phyloP scores from a whole-genome alignment of 2,329 filamentous ascomycete genomes.

The Sclerotinia sclerotiorum region DNA sequence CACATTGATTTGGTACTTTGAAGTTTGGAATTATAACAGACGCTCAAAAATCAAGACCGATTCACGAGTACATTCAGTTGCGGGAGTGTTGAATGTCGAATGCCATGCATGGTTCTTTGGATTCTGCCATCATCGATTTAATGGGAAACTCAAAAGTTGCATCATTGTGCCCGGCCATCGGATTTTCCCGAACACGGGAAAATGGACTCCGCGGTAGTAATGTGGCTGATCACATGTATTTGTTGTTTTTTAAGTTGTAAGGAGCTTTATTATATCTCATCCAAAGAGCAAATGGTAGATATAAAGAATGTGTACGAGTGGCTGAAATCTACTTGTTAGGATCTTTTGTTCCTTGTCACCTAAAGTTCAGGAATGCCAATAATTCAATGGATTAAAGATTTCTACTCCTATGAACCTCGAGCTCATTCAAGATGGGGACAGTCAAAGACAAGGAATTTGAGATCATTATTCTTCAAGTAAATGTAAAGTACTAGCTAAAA shows the following conservation, averaged over 20 bases:
- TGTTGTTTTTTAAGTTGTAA: neutral
- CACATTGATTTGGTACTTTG: neutral
- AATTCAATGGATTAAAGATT: too few relatives aligned
- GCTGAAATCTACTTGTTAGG: neutral
- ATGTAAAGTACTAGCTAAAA: neutral
- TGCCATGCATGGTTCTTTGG: neutral
- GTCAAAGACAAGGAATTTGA: slow-evolving; percentile 1
- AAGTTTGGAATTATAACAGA: too few relatives aligned
- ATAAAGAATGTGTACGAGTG: neutral
- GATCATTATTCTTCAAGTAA: neutral
- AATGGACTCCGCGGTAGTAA: neutral
- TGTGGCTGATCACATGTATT: neutral
- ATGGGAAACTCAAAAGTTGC: slow-evolving; percentile 16
- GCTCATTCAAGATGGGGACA: neutral
- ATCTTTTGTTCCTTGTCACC: neutral
- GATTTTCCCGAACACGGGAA: neutral
- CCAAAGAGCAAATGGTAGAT: neutral
- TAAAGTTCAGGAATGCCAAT: neutral
- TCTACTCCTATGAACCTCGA: neutral
- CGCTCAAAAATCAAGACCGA: neutral
- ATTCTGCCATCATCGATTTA: neutral
- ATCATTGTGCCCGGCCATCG: slow-evolving; percentile 8
- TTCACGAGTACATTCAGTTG: neutral
- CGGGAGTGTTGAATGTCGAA: neutral
- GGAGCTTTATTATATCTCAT: neutral